phyloP scores from a whole-genome alignment of 345 rosid genomes.

The Lumnitzera racemosa region DNA sequence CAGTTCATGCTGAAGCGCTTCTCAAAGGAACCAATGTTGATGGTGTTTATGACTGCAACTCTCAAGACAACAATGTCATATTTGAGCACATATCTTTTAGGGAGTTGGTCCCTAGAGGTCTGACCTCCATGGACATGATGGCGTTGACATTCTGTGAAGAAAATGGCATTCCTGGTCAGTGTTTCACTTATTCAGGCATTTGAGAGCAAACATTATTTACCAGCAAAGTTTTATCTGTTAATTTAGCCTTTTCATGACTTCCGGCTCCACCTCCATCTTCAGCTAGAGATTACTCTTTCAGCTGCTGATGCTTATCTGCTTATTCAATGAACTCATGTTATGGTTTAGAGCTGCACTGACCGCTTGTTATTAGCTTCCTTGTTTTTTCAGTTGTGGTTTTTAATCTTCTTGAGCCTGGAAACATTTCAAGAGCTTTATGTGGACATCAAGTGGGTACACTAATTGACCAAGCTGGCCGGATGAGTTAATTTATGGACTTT shows the following conservation, averaged over 20 bases:
- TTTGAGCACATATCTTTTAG: conserved; percentile 66
- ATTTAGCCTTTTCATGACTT: neutral
- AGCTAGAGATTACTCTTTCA: neutral
- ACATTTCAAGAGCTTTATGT: conserved; percentile 72
- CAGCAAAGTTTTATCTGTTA: no score
- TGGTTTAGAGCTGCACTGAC: neutral
- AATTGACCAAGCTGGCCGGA: conserved; percentile 57
- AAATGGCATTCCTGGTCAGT: conserved; percentile 78
- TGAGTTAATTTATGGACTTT: conserved; percentile 8
- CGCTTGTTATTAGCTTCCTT: conserved; percentile 1
- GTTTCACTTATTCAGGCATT: neutral
- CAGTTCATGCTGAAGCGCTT: conserved; percentile 82
- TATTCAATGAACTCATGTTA: neutral
- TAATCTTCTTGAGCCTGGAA: conserved; percentile 78
- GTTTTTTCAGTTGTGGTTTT: conserved; percentile 62
- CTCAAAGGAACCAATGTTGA: conserved; percentile 79
- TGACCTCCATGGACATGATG: conserved; percentile 68
- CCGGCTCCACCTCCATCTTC: neutral
- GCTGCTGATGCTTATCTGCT: neutral
- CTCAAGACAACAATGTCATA: conserved; percentile 50
- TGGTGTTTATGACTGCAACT: conserved; percentile 66
- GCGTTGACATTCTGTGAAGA: conserved; percentile 82
- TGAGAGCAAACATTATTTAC: neutral
- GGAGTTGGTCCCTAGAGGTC: conserved; percentile 60
- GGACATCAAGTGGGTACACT: conserved; percentile 88